Percentiles rank a stretch among this genome's conserved stretches.
Conservation (phyloP, 257 asterid genomes). For the Lantana camara region DNA sequence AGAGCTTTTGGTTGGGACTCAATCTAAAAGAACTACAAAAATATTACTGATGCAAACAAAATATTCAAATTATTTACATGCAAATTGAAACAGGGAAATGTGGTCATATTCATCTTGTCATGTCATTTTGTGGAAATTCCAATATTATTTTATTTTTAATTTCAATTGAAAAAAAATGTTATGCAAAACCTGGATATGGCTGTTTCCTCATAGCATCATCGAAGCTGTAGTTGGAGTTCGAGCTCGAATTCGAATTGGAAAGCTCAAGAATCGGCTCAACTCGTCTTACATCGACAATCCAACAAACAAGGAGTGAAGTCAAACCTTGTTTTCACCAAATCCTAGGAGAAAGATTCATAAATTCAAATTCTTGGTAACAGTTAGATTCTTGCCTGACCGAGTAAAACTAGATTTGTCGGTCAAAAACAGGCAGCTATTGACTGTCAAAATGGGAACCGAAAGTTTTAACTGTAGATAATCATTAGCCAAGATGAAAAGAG, state of each 20-base stretch:
- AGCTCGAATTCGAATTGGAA: too few species aligned
- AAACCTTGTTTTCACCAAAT: background rate
- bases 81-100: constrained; percentile 27
- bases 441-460: background rate
- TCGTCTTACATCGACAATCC: too few species aligned
- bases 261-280: too few species aligned
- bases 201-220: too few species aligned
- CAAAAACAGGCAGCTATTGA: constrained; percentile 12
- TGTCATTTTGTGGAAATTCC: constrained; percentile 19
- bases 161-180: too few species aligned
- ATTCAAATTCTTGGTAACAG: constrained; percentile 10
- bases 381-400: background rate
- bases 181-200: too few species aligned
- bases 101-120: constrained; percentile 24
- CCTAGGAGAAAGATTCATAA: background rate
- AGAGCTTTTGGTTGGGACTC: constrained; percentile 23
- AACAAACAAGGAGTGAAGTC: too few species aligned
- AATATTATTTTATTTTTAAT: background rate
- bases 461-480: too few species aligned
- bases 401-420: background rate
- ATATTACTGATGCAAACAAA: constrained; percentile 20
- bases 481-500: too few species aligned
- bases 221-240: too few species aligned
- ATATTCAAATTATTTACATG: constrained; percentile 16
- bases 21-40: constrained; percentile 1